These are phyloP conservation scores for Leucocoprinus leucothites DNA, from an alignment of 768 basidiomycete species.

Conservation along the genomic window DNA sequence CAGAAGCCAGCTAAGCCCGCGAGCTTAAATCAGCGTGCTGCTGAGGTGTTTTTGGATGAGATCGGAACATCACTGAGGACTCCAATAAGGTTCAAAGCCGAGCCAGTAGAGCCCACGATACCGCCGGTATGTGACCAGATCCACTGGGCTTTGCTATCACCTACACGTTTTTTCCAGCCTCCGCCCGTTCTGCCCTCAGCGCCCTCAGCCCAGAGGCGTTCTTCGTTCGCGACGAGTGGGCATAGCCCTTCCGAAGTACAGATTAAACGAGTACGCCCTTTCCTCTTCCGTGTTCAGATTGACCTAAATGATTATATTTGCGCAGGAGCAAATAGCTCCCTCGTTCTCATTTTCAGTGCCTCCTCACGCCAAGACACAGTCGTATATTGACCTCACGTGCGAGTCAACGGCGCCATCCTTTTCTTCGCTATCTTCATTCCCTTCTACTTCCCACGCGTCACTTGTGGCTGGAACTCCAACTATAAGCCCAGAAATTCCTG, in stretches of 20 bases:
- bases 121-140: not conserved
- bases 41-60: constrained; percentile 4
- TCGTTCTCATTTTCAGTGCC: not conserved
- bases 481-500: not conserved
- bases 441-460: not conserved
- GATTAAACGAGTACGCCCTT: not conserved
- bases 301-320: not conserved
- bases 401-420: not conserved
- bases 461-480: not conserved
- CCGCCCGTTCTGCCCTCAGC: too few relatives aligned
- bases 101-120: not conserved
- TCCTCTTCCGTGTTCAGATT: not conserved
- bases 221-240: not conserved
- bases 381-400: not conserved
- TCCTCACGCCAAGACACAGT: not conserved
- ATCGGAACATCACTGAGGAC: constrained; percentile 2
- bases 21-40: constrained; percentile 7
- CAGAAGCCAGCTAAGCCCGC: not conserved
- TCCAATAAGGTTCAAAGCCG: not conserved
- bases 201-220: not conserved
- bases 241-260: not conserved
- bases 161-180: not conserved
- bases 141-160: too few relatives aligned
- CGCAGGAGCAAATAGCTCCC: not conserved
- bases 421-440: not conserved